Percentiles rank a stretch among this genome's conserved stretches.
These are phyloP conservation scores for Heritiera littoralis DNA, from an alignment of 345 rosid species.

Conservation along the genomic window DNA sequence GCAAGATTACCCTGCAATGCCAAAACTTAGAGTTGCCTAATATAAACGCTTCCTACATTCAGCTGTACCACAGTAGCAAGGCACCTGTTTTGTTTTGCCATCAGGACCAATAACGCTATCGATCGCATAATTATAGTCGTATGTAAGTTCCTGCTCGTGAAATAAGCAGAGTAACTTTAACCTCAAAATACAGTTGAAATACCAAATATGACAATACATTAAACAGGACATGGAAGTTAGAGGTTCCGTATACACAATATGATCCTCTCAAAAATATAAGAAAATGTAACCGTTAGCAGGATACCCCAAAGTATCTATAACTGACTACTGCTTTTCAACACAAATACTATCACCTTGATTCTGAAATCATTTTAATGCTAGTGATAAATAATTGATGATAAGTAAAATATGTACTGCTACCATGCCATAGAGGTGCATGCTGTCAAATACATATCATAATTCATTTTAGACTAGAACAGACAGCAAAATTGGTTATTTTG, in stretches of 20 bases:
- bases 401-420: background rate
- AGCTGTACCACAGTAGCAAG: constrained; percentile 71
- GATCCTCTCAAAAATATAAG: background rate
- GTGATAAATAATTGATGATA: background rate
- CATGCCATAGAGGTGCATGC: background rate
- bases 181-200: background rate
- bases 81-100: constrained; percentile 62
- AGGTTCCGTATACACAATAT: background rate
- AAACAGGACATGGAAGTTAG: background rate
- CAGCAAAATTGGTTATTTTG: background rate
- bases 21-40: constrained; percentile 16
- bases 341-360: background rate
- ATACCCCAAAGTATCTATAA: background rate
- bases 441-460: background rate
- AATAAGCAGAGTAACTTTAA: background rate
- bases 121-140: constrained; percentile 82
- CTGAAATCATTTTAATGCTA: background rate
- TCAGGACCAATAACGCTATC: constrained; percentile 76
- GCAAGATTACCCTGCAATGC: background rate
- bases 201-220: background rate
- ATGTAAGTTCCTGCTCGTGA: constrained; percentile 65
- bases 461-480: background rate
- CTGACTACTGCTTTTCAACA: background rate
- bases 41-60: constrained; percentile 71
- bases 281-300: background rate